Evolutionary conservation across 2,329 filamentous ascomycete genomes (phyloP).

Genomic region (Colletotrichum chlorophyti): DNA sequence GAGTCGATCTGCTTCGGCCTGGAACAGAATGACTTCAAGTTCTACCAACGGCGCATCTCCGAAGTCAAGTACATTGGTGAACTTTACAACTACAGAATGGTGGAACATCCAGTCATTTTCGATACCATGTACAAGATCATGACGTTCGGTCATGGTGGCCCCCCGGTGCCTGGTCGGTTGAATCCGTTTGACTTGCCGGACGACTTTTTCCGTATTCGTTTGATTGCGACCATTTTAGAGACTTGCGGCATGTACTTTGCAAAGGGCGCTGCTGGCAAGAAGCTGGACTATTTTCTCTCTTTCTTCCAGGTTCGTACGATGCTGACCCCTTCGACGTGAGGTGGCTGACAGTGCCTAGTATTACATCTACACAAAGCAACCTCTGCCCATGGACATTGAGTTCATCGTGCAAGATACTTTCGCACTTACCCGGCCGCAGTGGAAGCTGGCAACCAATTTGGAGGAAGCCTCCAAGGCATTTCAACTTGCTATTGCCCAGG

Average conservation of each 20-base stretch:
- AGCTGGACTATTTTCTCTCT: constrained; percentile 94
- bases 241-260: constrained; percentile 97
- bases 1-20: constrained; percentile 88
- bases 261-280: constrained; percentile 91
- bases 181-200: constrained; percentile 87
- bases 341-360: constrained; percentile 62
- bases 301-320: constrained; percentile 77
- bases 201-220: constrained; percentile 93
- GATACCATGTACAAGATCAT: constrained; percentile 94
- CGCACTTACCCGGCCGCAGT: constrained; percentile 84
- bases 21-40: constrained; percentile 96
- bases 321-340: not conserved
- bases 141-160: constrained; percentile 90
- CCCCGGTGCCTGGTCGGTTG: constrained; percentile 77
- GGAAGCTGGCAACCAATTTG: constrained; percentile 82
- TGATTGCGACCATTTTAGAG: constrained; percentile 88
- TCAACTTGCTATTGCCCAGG: constrained; percentile 85
- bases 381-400: constrained; percentile 94
- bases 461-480: constrained; percentile 87
- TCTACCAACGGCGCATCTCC: constrained; percentile 91
- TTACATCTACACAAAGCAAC: constrained; percentile 90
- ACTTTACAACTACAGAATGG: constrained; percentile 96
- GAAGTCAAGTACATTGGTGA: constrained; percentile 97
- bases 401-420: constrained; percentile 96
- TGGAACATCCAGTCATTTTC: constrained; percentile 94